Evolutionary conservation across 2,329 filamentous ascomycete species (phyloP).

Genomic region (Biscogniauxia mediterranea): DNA sequence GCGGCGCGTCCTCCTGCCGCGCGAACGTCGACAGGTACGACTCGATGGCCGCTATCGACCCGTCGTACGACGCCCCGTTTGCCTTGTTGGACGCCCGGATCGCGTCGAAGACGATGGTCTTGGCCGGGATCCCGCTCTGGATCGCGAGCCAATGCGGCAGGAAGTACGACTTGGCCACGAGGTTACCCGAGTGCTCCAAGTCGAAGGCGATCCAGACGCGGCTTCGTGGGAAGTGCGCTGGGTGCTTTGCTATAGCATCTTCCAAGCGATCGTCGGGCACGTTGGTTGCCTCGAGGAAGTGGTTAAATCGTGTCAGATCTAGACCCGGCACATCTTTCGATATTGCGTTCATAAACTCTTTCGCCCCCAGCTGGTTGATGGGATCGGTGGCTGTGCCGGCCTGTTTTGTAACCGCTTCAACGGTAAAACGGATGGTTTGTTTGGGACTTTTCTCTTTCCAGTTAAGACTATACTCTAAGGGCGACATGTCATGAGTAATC

Average conservation of each 20-base stretch:
- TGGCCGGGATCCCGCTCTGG: not conserved
- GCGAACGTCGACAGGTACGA: constrained; percentile 3
- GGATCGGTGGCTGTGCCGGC: constrained; percentile 5
- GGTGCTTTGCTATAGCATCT: not conserved
- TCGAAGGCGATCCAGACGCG: constrained; percentile 10
- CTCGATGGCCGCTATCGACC: not conserved
- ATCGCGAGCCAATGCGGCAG: constrained; percentile 1
- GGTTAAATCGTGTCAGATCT: constrained; percentile 7
- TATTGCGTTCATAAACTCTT: not conserved
- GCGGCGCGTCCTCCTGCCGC: not conserved
- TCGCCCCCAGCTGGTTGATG: not conserved
- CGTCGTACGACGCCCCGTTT: constrained; percentile 4
- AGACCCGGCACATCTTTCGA: not conserved
- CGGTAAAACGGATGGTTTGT: constrained; percentile 10
- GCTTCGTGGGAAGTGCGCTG: not conserved
- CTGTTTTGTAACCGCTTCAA: not conserved
- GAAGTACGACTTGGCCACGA: constrained; percentile 13
- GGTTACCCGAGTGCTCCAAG: constrained; percentile 4
- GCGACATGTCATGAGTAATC: constrained; percentile 4
- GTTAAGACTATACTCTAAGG: constrained; percentile 10
- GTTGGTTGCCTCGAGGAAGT: constrained; percentile 1
- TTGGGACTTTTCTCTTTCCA: constrained; percentile 9
- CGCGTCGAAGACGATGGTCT: constrained; percentile 5
- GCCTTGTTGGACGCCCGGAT: constrained; percentile 5
- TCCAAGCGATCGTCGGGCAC: constrained; percentile 2